Evolutionary conservation across 345 rosid genomes (phyloP).

Genomic region (Cardamine resedifolia): DNA sequence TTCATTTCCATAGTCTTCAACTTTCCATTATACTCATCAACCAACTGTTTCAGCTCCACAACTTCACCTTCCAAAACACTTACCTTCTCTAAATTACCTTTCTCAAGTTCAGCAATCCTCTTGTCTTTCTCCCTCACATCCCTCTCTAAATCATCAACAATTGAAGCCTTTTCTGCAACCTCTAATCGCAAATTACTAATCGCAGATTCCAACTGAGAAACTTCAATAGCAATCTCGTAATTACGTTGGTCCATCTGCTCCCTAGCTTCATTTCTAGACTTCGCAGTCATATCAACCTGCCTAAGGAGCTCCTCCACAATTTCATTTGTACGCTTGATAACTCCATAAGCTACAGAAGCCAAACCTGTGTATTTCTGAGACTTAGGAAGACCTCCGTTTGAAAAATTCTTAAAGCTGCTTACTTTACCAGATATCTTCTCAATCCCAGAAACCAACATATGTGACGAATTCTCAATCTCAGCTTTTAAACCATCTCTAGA

Average conservation of each 20-base stretch:
- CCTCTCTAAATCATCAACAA: slow-evolving; percentile 60
- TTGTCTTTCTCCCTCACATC: slow-evolving; percentile 54
- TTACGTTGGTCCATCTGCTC: slow-evolving; percentile 94
- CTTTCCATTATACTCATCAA: slow-evolving; percentile 74
- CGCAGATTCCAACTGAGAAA: slow-evolving; percentile 90
- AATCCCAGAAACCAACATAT: slow-evolving; percentile 88
- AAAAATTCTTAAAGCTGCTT: slow-evolving; percentile 68
- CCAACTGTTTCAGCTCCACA: slow-evolving; percentile 60
- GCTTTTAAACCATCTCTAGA: slow-evolving; percentile 61
- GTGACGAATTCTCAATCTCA: slow-evolving; percentile 82
- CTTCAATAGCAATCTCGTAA: slow-evolving; percentile 97
- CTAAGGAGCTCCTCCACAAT: slow-evolving; percentile 86
- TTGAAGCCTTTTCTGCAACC: slow-evolving; percentile 53
- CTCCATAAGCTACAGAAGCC: slow-evolving; percentile 81
- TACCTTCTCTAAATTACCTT: slow-evolving; percentile 50
- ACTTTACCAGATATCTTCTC: slow-evolving; percentile 94
- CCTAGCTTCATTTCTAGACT: slow-evolving; percentile 85
- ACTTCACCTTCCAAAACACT: slow-evolving; percentile 53
- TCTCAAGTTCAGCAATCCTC: slow-evolving; percentile 55
- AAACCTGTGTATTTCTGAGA: slow-evolving; percentile 80
- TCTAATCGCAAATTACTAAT: slow-evolving; percentile 74
- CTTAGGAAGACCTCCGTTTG: slow-evolving; percentile 73
- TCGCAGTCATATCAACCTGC: slow-evolving; percentile 59
- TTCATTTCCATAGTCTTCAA: slow-evolving; percentile 56
- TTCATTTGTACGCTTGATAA: slow-evolving; percentile 90